Conservation (phyloP, 257 asterid species). For the Prunella vulgaris region DNA sequence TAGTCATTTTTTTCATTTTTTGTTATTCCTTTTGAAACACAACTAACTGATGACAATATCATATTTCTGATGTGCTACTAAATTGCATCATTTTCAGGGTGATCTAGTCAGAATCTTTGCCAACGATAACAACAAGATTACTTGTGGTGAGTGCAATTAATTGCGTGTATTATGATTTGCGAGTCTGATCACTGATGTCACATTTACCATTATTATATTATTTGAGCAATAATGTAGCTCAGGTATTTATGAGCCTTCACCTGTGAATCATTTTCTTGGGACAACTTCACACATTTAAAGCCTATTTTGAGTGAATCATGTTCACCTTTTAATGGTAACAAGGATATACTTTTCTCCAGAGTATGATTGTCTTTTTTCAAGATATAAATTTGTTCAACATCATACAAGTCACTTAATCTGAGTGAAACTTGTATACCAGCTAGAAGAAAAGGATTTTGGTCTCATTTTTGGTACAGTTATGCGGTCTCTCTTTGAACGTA, state of each 20-base stretch:
- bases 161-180: conserved; percentile 7
- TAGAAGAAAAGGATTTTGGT: background rate
- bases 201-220: background rate
- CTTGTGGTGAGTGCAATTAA: conserved; percentile 72
- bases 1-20: background rate
- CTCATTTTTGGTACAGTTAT: background rate
- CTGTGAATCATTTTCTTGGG: background rate
- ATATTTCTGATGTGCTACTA: conserved; percentile 17
- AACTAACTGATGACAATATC: background rate
- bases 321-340: background rate
- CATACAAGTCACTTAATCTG: too few species aligned
- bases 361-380: too few species aligned
- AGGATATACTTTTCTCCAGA: too few species aligned
- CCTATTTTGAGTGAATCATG: background rate
- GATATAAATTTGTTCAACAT: too few species aligned
- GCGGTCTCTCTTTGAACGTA: background rate
- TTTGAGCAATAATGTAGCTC: background rate
- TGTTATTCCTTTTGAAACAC: background rate
- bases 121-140: conserved; percentile 85
- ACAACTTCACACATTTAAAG: background rate
- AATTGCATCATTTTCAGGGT: conserved; percentile 59
- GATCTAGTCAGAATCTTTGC: conserved; percentile 89
- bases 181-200: background rate
- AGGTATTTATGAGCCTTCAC: background rate
- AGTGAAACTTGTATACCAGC: too few species aligned